These are phyloP conservation scores for Xylariaceae sp. DNA, from an alignment of 2,329 filamentous ascomycete genomes.

Conservation along the genomic window DNA sequence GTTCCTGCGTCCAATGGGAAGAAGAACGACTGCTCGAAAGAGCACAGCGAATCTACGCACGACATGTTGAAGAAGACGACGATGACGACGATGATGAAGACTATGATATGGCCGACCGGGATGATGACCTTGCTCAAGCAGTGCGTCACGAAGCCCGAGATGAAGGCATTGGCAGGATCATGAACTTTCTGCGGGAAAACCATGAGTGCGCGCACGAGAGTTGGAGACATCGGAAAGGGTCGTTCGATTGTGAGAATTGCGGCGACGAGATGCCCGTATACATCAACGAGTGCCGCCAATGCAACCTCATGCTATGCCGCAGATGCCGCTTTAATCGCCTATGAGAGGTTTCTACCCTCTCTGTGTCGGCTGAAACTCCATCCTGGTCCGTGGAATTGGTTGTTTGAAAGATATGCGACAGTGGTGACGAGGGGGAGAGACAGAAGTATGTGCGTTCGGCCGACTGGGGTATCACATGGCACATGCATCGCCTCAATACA, in stretches of 20 bases:
- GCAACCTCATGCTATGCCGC: conserved; percentile 42
- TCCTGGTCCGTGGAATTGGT: neutral
- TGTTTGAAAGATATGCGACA: neutral
- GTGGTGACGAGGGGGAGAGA: neutral
- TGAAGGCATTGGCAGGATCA: conserved; percentile 5
- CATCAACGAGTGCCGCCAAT: conserved; percentile 45
- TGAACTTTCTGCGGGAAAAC: conserved; percentile 11
- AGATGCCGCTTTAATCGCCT: conserved; percentile 43
- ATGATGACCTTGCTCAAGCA: neutral
- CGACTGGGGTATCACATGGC: neutral
- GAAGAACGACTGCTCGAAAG: conserved; percentile 12
- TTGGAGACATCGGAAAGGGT: conserved; percentile 25
- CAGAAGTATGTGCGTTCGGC: neutral
- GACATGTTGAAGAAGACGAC: neutral
- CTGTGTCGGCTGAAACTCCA: neutral
- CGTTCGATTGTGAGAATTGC: conserved; percentile 23
- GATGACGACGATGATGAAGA: too few relatives aligned
- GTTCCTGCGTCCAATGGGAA: conserved; percentile 36
- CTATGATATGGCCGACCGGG: neutral
- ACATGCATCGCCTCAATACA: neutral
- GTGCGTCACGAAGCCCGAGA: neutral
- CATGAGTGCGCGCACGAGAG: conserved; percentile 20
- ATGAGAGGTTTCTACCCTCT: conserved; percentile 14
- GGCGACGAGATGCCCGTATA: conserved; percentile 32
- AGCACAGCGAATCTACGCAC: conserved; percentile 6